Percentiles rank a stretch among this genome's conserved stretches.
Evolutionary conservation across 1,284 basidiomycete genomes (phyloP).

Genomic region (Cutaneotrichosporon sp.): DNA sequence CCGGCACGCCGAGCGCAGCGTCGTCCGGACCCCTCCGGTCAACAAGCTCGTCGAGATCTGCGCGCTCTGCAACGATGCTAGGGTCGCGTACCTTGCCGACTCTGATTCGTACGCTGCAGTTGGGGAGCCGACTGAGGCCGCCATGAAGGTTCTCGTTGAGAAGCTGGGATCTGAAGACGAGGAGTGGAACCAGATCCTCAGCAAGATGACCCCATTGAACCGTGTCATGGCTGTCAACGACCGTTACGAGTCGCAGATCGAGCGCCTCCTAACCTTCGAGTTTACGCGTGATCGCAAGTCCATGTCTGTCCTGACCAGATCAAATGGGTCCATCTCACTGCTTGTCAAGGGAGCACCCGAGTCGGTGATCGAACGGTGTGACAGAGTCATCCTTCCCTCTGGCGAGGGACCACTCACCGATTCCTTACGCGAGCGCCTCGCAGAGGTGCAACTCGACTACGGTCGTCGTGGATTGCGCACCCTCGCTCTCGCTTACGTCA

Average conservation of each 20-base stretch:
- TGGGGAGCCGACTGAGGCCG: slow-evolving; percentile 95
- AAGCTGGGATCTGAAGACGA: slow-evolving; percentile 59
- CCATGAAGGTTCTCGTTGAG: slow-evolving; percentile 86
- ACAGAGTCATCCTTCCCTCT: slow-evolving; percentile 64
- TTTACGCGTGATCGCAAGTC: slow-evolving; percentile 98
- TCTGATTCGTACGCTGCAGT: slow-evolving; percentile 71
- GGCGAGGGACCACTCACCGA: slow-evolving; percentile 58
- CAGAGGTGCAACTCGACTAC: slow-evolving; percentile 63
- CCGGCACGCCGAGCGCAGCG: slow-evolving; percentile 54
- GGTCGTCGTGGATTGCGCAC: slow-evolving; percentile 79
- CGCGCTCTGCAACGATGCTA: slow-evolving; percentile 88
- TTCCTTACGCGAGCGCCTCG: slow-evolving; percentile 59
- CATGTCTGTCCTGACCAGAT: slow-evolving; percentile 83
- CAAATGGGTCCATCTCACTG: slow-evolving; percentile 57
- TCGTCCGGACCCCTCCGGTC: slow-evolving; percentile 66
- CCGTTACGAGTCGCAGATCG: slow-evolving; percentile 67
- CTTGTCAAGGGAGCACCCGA: slow-evolving; percentile 97
- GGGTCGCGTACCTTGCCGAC: slow-evolving; percentile 72
- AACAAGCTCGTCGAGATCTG: slow-evolving; percentile 81
- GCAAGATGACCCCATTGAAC: slow-evolving; percentile 56
- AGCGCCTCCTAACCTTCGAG: slow-evolving; percentile 86
- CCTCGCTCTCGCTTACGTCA: slow-evolving; percentile 82
- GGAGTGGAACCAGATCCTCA: slow-evolving; percentile 54
- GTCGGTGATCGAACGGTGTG: slow-evolving; percentile 80
- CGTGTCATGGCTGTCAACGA: slow-evolving; percentile 81